Conservation (phyloP, 352 stramenopile genomes). For the Elongisporangium undulatum region DNA sequence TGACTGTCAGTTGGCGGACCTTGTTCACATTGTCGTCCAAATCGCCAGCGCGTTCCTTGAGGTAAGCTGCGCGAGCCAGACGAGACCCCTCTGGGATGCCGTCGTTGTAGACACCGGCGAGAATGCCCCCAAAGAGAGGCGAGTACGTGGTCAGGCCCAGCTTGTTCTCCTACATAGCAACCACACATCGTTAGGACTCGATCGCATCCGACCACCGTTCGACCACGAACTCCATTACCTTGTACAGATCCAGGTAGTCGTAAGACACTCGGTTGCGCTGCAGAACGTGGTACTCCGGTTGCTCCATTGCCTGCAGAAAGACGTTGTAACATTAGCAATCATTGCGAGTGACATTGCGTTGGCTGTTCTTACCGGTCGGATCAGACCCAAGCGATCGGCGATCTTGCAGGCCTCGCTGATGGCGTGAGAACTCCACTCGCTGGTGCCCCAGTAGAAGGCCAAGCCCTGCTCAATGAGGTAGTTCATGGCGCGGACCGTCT, state of each 20-base stretch:
- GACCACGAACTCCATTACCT: too few relatives aligned
- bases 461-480: too few relatives aligned
- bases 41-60: constrained; percentile 12
- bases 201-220: too few relatives aligned
- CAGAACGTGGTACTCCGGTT: constrained; percentile 69
- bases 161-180: constrained; percentile 12
- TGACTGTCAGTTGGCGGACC: constrained; percentile 12
- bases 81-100: constrained; percentile 12
- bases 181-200: not conserved
- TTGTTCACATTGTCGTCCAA: constrained; percentile 7
- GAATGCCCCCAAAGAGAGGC: constrained; percentile 22
- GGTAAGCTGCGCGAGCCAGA: constrained; percentile 13
- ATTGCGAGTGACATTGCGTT: too few relatives aligned
- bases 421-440: constrained; percentile 40
- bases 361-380: constrained; percentile 24
- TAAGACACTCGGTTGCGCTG: constrained; percentile 63
- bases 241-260: constrained; percentile 32
- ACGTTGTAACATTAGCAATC: too few relatives aligned
- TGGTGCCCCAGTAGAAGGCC: too few relatives aligned
- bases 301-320: too few relatives aligned
- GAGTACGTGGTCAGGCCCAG: constrained; percentile 32
- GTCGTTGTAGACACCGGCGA: constrained; percentile 39
- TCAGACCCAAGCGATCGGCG: constrained; percentile 26
- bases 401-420: constrained; percentile 44
- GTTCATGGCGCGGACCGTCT: too few relatives aligned